Evolutionary conservation across 768 basidiomycete species (phyloP).

Genomic region (Boletus coccyginus): DNA sequence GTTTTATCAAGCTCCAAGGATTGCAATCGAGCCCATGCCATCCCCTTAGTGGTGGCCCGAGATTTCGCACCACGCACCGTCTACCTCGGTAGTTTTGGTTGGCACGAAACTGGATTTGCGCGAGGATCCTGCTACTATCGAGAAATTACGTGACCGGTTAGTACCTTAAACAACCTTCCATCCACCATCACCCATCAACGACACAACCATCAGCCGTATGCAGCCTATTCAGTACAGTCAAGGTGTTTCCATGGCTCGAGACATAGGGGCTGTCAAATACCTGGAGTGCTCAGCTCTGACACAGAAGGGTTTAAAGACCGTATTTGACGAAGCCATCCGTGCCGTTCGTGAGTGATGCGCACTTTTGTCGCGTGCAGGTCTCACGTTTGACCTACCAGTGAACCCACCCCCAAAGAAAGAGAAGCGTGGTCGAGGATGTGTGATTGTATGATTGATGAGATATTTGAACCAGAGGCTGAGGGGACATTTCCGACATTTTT

Average conservation of each 20-base stretch:
- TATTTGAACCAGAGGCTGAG: slow-evolving; percentile 17
- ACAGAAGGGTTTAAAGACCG: slow-evolving; percentile 98
- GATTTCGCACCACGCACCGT: slow-evolving; percentile 95
- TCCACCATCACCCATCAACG: slow-evolving; percentile 4
- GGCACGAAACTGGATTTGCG: slow-evolving; percentile 98
- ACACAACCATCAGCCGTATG: slow-evolving; percentile 66
- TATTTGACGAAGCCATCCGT: slow-evolving; percentile 98
- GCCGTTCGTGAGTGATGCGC: slow-evolving; percentile 74
- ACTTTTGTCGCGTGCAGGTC: background rate
- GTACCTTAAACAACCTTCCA: slow-evolving; percentile 16
- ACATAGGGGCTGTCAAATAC: slow-evolving; percentile 95
- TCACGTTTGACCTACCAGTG: slow-evolving; percentile 43
- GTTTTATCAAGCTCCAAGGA: slow-evolving; percentile 22
- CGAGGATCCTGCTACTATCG: slow-evolving; percentile 89
- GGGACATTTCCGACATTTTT: slow-evolving; percentile 19
- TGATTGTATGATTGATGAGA: slow-evolving; percentile 60
- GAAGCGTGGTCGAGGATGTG: slow-evolving; percentile 51
- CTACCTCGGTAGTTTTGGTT: slow-evolving; percentile 89
- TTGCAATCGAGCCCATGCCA: slow-evolving; percentile 2
- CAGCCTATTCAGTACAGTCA: slow-evolving; percentile 90
- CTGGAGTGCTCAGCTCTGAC: slow-evolving; percentile 95
- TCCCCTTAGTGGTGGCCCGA: slow-evolving; percentile 85
- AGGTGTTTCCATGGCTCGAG: slow-evolving; percentile 87
- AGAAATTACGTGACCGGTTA: slow-evolving; percentile 89
- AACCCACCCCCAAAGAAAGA: slow-evolving; percentile 70